Evolutionary conservation across 2,329 filamentous ascomycete species (phyloP).

Genomic region (Herpotrichia juniperi): DNA sequence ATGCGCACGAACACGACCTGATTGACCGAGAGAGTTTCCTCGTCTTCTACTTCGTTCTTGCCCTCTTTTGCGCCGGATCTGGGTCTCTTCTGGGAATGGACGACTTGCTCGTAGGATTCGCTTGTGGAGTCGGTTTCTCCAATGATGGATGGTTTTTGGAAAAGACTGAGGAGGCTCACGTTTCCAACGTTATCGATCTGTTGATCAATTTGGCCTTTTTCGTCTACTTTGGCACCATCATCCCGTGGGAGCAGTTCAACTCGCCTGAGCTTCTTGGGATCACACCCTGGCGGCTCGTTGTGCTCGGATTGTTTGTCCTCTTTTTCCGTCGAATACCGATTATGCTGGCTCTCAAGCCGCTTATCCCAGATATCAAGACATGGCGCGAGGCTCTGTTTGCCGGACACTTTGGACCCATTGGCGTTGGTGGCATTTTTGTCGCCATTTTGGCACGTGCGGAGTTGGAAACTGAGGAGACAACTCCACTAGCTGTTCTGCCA

Average conservation of each 20-base stretch:
- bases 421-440: constrained; percentile 94
- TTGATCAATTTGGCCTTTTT: constrained; percentile 97
- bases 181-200: constrained; percentile 98
- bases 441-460: constrained; percentile 94
- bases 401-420: constrained; percentile 96
- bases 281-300: constrained; percentile 86
- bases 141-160: constrained; percentile 99
- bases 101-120: constrained; percentile 92
- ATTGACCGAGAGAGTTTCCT: constrained; percentile 97
- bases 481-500: constrained; percentile 72
- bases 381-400: constrained; percentile 98
- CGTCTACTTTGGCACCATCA: constrained; percentile 95
- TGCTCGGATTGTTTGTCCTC: constrained; percentile 91
- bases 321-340: constrained; percentile 95
- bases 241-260: constrained; percentile 95
- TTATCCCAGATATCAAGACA: constrained; percentile 97
- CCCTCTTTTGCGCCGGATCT: constrained; percentile 92
- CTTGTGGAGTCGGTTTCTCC: constrained; percentile 96
- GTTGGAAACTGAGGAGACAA: constrained; percentile 75
- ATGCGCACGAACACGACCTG: constrained; percentile 79
- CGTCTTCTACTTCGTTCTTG: constrained; percentile 97
- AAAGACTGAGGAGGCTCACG: constrained; percentile 97
- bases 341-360: constrained; percentile 87
- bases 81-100: constrained; percentile 91
- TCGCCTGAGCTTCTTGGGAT: constrained; percentile 70